Conservation (phyloP, 2,329 filamentous ascomycete genomes). For the Fusarium heterosporum region DNA sequence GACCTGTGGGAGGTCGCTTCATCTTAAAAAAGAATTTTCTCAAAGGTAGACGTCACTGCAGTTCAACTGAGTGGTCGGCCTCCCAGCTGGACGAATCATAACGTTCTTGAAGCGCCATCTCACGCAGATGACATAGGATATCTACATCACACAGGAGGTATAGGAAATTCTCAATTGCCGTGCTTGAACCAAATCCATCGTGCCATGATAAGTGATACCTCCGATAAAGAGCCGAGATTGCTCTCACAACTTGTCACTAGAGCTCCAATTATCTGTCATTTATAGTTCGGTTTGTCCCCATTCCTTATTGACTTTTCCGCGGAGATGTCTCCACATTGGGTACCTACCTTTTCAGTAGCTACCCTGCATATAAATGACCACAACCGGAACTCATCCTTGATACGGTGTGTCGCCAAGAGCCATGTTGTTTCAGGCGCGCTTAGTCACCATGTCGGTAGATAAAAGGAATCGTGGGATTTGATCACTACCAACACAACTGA, state of each 20-base stretch:
- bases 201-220: too few species aligned
- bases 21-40: too few species aligned
- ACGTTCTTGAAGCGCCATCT: neutral
- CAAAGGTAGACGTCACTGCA: neutral
- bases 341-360: neutral
- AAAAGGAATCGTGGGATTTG: conserved; percentile 4
- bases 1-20: too few species aligned
- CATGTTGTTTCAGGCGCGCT: neutral
- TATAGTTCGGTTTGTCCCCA: too few species aligned
- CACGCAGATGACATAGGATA: neutral
- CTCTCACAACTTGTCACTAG: too few species aligned
- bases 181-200: too few species aligned
- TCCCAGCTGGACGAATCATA: neutral
- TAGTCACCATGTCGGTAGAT: conserved; percentile 10
- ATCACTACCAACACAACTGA: neutral
- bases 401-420: neutral
- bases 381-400: neutral
- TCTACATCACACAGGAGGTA: too few species aligned
- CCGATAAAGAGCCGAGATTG: too few species aligned
- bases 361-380: neutral
- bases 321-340: neutral
- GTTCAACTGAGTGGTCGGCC: neutral
- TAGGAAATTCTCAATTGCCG: too few species aligned
- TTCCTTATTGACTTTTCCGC: too few species aligned
- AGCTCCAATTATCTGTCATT: too few species aligned